Evolutionary conservation across 2,329 filamentous ascomycete genomes (phyloP).

Genomic region (Penicillium sp.): DNA sequence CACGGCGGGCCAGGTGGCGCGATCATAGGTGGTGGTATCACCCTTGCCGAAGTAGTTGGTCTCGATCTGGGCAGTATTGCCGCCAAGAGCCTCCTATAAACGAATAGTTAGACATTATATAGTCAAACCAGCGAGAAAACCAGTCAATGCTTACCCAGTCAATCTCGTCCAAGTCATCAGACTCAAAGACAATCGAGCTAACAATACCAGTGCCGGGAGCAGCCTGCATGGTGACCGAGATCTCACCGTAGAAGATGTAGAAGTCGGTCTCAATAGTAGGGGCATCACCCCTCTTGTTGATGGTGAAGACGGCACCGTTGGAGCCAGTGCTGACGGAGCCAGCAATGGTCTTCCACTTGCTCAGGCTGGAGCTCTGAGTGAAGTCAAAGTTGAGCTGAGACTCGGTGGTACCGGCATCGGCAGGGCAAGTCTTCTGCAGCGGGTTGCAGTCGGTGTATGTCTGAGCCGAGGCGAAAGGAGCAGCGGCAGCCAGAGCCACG

Average conservation of each 20-base stretch:
- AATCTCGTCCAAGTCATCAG: constrained; percentile 94
- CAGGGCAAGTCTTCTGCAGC: constrained; percentile 61
- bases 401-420: constrained; percentile 70
- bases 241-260: constrained; percentile 97
- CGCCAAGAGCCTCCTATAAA: constrained; percentile 53
- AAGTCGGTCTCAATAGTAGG: constrained; percentile 87
- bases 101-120: constrained; percentile 14
- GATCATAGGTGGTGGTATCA: constrained; percentile 76
- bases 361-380: constrained; percentile 60
- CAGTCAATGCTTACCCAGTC: constrained; percentile 82
- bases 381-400: constrained; percentile 43
- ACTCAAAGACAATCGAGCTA: constrained; percentile 87
- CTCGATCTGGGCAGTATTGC: constrained; percentile 58
- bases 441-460: constrained; percentile 81
- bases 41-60: constrained; percentile 98
- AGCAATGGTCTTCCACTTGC: constrained; percentile 69
- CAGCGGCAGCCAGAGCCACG: constrained; percentile 39
- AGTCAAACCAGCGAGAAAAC: no score
- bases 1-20: constrained; percentile 76
- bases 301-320: constrained; percentile 81
- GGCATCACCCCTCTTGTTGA: constrained; percentile 77
- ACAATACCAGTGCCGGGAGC: constrained; percentile 90
- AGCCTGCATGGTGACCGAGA: constrained; percentile 83
- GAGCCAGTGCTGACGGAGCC: constrained; percentile 68
- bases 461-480: constrained; percentile 62